Base-by-base conservation (phyloP, 345 rosid species). In the Populus ilicifolia region DNA sequence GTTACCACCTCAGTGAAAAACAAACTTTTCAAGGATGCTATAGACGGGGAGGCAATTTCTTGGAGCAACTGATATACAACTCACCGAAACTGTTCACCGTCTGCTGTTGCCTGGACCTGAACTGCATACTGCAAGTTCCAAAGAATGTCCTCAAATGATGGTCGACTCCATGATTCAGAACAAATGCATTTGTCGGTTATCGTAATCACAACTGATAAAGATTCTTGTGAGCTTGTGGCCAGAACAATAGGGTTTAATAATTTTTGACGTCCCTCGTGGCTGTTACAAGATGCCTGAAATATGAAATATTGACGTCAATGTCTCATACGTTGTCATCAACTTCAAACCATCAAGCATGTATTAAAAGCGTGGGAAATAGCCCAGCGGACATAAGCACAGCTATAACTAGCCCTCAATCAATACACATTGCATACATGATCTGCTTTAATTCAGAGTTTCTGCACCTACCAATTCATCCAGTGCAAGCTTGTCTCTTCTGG, bases 81-180 rank as follows among this genome's bases (percentile, higher is more conserved):
- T 29, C 35, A 18, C 54, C 39, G 9, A 33, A 9, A 38, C 35
- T 76, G 79, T 39, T 79, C 83, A 35, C 77, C 70, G n/a, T 80
- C 86, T 67, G 79, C 81, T 61, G 88, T 76, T 41, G 70, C 84
- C 80, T 84, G 89, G 69, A 88, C 69, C 81, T 88, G 89, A 79
- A 84, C 87, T 80, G 90, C 90, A 76, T 88, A 81, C 76, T 86
- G 89, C 69, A 88, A 73, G 84, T 88, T 78, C 87, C 89, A 88
- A 13, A 88, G 87, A 59, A 88, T 83, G 82, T 88, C 90, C 74
- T 88, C 90, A 16, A 84, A 81, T 5, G 90, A 84, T 1, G 90
- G 90, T 2, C 90, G 86, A 41, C 78, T 82, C 80, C 82, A 71
- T 25, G 89, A 84, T 73, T 86, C 89, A 8, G 80, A 56, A 65